Percentiles rank a stretch among this genome's conserved stretches.
phyloP scores from a whole-genome alignment of 129 eudicot genomes.

The Sambucus nigra region DNA sequence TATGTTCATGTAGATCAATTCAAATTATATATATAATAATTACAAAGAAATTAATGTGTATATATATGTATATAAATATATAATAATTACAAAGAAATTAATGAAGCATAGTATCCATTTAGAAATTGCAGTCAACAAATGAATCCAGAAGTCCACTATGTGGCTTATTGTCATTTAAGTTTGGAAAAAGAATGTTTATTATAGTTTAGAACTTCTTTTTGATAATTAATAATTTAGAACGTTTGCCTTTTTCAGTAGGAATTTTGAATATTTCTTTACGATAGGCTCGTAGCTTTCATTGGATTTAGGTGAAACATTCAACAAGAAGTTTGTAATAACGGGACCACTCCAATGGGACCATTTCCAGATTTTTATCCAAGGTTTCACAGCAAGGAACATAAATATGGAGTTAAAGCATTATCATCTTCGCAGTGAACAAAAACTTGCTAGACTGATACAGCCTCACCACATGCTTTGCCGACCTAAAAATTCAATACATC shows the following conservation, averaged over 20 bases:
- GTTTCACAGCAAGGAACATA: constrained; percentile 28
- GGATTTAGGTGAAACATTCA: not conserved
- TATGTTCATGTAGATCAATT: not conserved
- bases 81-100: not conserved
- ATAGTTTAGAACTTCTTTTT: not conserved
- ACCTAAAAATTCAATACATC: constrained; percentile 77
- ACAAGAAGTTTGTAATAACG: constrained; percentile 4
- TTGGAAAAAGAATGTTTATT: not conserved
- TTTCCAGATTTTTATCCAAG: constrained; percentile 20
- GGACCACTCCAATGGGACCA: constrained; percentile 11
- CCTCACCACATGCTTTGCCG: constrained; percentile 78
- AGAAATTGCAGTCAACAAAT: not conserved
- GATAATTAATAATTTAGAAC: too few relatives aligned
- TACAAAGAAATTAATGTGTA: not conserved
- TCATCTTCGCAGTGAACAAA: constrained; percentile 68
- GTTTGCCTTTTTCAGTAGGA: not conserved
- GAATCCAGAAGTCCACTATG: not conserved
- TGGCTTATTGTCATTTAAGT: not conserved
- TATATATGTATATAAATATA: too few relatives aligned
- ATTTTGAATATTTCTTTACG: too few relatives aligned
- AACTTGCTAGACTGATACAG: constrained; percentile 59
- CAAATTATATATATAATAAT: not conserved
- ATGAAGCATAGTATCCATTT: not conserved
- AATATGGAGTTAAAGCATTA: constrained; percentile 41
- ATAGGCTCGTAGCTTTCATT: not conserved